Conservation (phyloP, 495 filamentous ascomycete genomes). For the Neurospora tetrasperma region DNA sequence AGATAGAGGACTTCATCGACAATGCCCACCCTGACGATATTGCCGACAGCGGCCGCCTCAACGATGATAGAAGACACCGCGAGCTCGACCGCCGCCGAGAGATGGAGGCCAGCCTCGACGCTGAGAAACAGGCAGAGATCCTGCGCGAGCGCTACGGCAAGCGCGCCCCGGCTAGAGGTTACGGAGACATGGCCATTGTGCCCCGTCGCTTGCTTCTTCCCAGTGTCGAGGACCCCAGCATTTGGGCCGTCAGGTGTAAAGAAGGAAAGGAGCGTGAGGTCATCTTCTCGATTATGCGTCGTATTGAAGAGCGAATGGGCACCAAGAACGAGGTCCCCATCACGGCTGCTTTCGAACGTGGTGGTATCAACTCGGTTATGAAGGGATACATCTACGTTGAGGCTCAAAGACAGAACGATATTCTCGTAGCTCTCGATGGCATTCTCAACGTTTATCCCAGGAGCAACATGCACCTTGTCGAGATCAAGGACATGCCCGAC, state of each 20-base stretch:
- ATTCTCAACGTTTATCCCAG: slow-evolving; percentile 75
- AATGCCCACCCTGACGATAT: slow-evolving; percentile 87
- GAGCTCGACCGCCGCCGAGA: slow-evolving; percentile 90
- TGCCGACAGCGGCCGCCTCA: slow-evolving; percentile 67
- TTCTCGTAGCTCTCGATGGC: slow-evolving; percentile 68
- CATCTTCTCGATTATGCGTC: slow-evolving; percentile 72
- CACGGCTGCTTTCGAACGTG: slow-evolving; percentile 82
- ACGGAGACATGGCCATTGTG: slow-evolving; percentile 55
- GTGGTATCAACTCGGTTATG: slow-evolving; percentile 59
- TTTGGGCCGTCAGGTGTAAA: slow-evolving; percentile 90
- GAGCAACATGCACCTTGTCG: slow-evolving; percentile 72
- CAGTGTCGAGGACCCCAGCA: slow-evolving; percentile 87
- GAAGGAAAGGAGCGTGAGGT: slow-evolving; percentile 91
- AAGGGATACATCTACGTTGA: slow-evolving; percentile 93
- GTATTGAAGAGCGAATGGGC: slow-evolving; percentile 66
- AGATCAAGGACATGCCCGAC: slow-evolving; percentile 97
- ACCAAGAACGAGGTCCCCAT: slow-evolving; percentile 70
- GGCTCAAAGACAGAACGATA: slow-evolving; percentile 74
- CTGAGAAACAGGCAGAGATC: slow-evolving; percentile 82
- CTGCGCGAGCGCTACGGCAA: slow-evolving; percentile 74
- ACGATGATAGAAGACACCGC: slow-evolving; percentile 84
- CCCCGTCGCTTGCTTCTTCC: slow-evolving; percentile 86
- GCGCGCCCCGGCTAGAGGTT: slow-evolving; percentile 33
- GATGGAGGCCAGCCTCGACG: slow-evolving; percentile 72
- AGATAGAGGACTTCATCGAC: slow-evolving; percentile 72